These are phyloP conservation scores for Heliosperma pusillum DNA, from an alignment of 148 eudicot species.

Conservation along the genomic window DNA sequence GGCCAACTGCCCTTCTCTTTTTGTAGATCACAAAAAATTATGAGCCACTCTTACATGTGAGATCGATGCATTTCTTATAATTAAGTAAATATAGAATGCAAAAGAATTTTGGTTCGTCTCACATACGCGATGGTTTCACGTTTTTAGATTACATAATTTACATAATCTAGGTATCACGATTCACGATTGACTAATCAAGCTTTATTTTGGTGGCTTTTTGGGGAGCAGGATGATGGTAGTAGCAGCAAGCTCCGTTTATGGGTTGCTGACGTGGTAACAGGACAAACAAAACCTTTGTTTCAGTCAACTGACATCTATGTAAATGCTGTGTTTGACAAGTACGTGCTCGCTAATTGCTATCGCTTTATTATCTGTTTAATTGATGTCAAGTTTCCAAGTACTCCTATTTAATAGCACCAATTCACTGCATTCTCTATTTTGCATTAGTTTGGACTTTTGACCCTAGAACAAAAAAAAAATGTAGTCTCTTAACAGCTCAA, in stretches of 20 bases:
- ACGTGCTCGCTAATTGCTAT: slow-evolving; percentile 24
- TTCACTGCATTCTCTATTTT: no score
- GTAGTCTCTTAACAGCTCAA: not conserved
- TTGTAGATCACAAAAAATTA: no score
- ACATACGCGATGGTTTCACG: no score
- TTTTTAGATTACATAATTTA: not conserved
- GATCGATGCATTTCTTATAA: no score
- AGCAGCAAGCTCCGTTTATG: slow-evolving; percentile 74
- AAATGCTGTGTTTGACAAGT: slow-evolving; percentile 92
- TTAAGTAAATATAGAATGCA: no score
- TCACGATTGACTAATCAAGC: slow-evolving; percentile 8
- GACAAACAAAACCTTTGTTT: slow-evolving; percentile 74
- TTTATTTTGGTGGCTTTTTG: slow-evolving; percentile 17
- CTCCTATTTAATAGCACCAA: no score
- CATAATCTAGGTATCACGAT: not conserved
- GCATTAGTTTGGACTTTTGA: not conserved
- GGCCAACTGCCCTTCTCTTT: not conserved
- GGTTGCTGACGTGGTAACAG: slow-evolving; percentile 84
- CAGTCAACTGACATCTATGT: slow-evolving; percentile 61
- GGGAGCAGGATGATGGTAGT: slow-evolving; percentile 57
- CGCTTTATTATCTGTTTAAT: not conserved
- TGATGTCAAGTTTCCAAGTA: not conserved
- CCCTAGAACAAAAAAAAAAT: not conserved
- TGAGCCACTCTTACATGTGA: no score
- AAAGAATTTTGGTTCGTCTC: no score